Evolutionary conservation across 306 rosid genomes (phyloP).

Genomic region (Acacia confusa): DNA sequence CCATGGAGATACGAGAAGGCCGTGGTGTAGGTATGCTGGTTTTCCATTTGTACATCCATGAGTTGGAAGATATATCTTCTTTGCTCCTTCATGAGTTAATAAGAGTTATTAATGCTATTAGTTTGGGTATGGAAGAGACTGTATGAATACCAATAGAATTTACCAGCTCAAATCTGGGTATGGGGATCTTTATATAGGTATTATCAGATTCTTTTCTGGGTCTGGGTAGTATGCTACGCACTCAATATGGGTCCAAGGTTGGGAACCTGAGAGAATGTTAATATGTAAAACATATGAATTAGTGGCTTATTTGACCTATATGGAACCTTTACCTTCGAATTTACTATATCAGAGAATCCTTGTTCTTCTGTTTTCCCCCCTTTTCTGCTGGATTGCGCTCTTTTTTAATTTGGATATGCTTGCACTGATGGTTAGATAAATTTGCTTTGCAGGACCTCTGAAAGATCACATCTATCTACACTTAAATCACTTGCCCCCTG

Average conservation of each 20-base stretch:
- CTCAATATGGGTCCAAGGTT: neutral
- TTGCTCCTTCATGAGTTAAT: neutral
- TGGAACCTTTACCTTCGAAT: slow-evolving; percentile 20
- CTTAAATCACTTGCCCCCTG: slow-evolving; percentile 97
- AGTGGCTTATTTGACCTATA: neutral
- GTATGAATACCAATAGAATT: neutral
- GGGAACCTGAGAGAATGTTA: neutral
- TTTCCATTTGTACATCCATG: slow-evolving; percentile 7
- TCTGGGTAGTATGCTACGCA: neutral
- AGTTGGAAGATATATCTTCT: neutral
- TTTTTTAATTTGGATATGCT: slow-evolving; percentile 24
- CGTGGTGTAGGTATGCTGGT: slow-evolving; percentile 87
- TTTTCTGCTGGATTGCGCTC: neutral
- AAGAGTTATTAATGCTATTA: slow-evolving; percentile 14
- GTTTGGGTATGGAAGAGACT: neutral
- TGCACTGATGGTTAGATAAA: slow-evolving; percentile 22
- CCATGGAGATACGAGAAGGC: slow-evolving; percentile 96
- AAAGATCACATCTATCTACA: slow-evolving; percentile 99
- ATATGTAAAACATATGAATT: neutral
- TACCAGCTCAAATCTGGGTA: neutral
- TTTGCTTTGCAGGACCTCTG: slow-evolving; percentile 71
- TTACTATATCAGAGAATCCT: slow-evolving; percentile 6
- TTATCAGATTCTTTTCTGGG: neutral
- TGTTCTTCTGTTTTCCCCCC: neutral
- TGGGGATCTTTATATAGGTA: neutral